Conservation (phyloP, 2,329 filamentous ascomycete genomes). For the Zasmidium cellare region DNA sequence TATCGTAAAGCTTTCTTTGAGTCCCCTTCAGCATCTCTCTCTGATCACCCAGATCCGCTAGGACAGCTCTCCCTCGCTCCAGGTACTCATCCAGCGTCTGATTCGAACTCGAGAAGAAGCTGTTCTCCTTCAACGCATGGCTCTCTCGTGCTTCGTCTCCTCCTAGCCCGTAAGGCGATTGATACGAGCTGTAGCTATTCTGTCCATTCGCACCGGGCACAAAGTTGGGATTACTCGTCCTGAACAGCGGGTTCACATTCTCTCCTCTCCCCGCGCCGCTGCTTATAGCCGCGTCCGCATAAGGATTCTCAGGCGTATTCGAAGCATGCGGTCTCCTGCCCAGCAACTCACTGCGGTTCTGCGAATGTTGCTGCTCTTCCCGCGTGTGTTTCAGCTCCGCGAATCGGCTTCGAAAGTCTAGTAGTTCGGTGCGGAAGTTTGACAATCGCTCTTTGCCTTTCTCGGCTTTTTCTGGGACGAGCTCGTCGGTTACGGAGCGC, state of each 20-base stretch:
- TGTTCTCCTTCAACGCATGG: constrained; percentile 85
- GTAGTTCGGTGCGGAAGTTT: constrained; percentile 79
- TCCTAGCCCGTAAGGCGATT: constrained; percentile 37
- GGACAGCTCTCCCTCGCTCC: constrained; percentile 83
- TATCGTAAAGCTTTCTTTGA: constrained; percentile 84
- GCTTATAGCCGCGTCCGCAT: constrained; percentile 60
- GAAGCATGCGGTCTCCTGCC: constrained; percentile 74
- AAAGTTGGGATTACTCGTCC: constrained; percentile 38
- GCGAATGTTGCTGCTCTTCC: constrained; percentile 58
- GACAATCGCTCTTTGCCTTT: constrained; percentile 84
- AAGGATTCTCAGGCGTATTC: constrained; percentile 84
- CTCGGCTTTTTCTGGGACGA: constrained; percentile 86
- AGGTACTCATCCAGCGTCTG: constrained; percentile 90
- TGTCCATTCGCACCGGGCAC: constrained; percentile 31
- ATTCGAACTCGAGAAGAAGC: constrained; percentile 80
- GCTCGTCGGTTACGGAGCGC: constrained; percentile 79
- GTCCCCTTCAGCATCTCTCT: constrained; percentile 94
- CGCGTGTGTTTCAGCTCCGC: constrained; percentile 73
- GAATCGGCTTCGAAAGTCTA: constrained; percentile 76
- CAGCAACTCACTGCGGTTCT: constrained; percentile 73
- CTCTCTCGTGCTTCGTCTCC: constrained; percentile 57
- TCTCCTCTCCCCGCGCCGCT: constrained; percentile 28
- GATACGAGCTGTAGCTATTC: constrained; percentile 42
- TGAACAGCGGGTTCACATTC: constrained; percentile 38
- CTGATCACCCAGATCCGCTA: constrained; percentile 85